Conservation (phyloP, 2,329 filamentous ascomycete species). For the Phyllosticta ampelicida region DNA sequence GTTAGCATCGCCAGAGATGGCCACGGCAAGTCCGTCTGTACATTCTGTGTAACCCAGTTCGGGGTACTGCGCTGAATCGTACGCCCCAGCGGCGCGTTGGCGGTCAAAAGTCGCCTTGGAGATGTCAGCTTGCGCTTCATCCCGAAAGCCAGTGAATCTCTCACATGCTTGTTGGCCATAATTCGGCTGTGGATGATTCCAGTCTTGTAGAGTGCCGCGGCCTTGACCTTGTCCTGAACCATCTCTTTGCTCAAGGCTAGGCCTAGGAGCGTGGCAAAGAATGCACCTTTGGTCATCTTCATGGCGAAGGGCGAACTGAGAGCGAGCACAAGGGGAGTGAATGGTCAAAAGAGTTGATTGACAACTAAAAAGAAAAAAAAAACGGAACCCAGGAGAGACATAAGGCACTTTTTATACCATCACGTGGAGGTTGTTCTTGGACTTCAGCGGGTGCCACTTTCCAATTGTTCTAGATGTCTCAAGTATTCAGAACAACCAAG, state of each 20-base stretch:
- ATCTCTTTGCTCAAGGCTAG: slow-evolving; percentile 21
- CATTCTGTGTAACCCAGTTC: slow-evolving; percentile 25
- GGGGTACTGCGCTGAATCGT: slow-evolving; percentile 25
- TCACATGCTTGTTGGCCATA: slow-evolving; percentile 23
- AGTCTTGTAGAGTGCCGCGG: slow-evolving; percentile 28
- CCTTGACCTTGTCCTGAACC: slow-evolving; percentile 24
- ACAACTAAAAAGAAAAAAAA: neutral
- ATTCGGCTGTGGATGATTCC: slow-evolving; percentile 28
- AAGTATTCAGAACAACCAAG: neutral
- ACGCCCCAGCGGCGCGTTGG: slow-evolving; percentile 23
- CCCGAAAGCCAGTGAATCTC: neutral
- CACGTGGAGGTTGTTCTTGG: neutral
- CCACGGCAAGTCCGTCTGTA: slow-evolving; percentile 28
- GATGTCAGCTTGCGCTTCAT: slow-evolving; percentile 15
- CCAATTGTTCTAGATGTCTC: neutral
- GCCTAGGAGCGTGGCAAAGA: slow-evolving; percentile 22
- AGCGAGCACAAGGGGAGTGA: neutral
- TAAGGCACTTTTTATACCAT: neutral
- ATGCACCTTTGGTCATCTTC: slow-evolving; percentile 4
- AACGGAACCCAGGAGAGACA: neutral
- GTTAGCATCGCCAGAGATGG: slow-evolving; percentile 21
- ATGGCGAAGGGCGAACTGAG: neutral
- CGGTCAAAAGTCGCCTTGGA: slow-evolving; percentile 27
- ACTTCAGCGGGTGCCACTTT: neutral
- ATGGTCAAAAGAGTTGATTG: neutral